These are phyloP conservation scores for Plasmodium berghei DNA, from an alignment of 169 alveolate genomes.

Conservation along the genomic window DNA sequence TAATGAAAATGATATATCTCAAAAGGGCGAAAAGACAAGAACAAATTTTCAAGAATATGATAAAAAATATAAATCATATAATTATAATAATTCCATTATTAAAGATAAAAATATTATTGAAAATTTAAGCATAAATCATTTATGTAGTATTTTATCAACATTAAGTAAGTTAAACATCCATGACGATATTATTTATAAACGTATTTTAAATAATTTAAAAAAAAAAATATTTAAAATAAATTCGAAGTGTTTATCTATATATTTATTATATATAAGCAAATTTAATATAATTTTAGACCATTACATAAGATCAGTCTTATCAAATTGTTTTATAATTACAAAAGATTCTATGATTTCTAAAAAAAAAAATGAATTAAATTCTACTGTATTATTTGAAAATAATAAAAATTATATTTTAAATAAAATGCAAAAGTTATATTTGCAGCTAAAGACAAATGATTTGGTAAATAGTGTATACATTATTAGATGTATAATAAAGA, in stretches of 20 bases:
- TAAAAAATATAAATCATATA: neutral
- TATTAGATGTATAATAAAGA: conserved; percentile 49
- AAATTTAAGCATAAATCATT: conserved; percentile 39
- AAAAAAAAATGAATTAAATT: too few species aligned
- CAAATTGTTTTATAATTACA: conserved; percentile 4
- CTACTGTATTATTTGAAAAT: too few species aligned
- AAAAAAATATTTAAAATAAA: conserved; percentile 56
- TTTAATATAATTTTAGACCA: conserved; percentile 31
- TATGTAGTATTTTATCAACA: conserved; percentile 28
- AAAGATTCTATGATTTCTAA: too few species aligned
- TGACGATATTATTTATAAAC: conserved; percentile 29
- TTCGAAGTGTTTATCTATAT: conserved; percentile 39
- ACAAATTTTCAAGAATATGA: neutral
- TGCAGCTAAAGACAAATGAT: conserved; percentile 27
- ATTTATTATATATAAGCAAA: conserved; percentile 56
- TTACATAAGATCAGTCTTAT: conserved; percentile 25
- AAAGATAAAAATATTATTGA: conserved; percentile 24
- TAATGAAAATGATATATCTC: neutral
- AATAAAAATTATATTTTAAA: neutral
- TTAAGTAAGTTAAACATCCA: conserved; percentile 37
- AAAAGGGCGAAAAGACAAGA: neutral
- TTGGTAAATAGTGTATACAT: conserved; percentile 50
- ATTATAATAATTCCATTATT: conserved; percentile 5
- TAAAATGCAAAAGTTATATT: conserved; percentile 16
- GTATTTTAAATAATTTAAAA: conserved; percentile 41